These are phyloP conservation scores for Pichia rugopelliculosa DNA, from an alignment of 805 yeast genomes.

Conservation along the genomic window DNA sequence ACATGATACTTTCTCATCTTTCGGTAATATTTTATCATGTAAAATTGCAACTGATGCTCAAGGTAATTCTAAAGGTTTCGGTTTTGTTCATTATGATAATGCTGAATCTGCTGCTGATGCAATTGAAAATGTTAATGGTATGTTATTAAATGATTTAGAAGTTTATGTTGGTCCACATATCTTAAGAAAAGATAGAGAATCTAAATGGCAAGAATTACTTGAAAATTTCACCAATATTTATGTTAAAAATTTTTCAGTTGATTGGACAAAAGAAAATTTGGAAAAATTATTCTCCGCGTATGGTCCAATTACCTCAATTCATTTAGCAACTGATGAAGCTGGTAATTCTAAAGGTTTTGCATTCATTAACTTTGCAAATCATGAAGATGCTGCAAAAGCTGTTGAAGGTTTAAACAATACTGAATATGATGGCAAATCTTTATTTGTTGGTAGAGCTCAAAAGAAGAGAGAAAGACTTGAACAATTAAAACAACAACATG, in stretches of 20 bases:
- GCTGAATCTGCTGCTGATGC: conserved; percentile 92
- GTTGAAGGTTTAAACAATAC: conserved; percentile 85
- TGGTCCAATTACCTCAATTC: conserved; percentile 80
- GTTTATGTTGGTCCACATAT: conserved; percentile 94
- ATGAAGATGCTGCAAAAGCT: conserved; percentile 83
- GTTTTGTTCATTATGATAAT: conserved; percentile 94
- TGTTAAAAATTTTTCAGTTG: conserved; percentile 80
- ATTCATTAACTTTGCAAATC: conserved; percentile 84
- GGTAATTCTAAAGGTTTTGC: conserved; percentile 95
- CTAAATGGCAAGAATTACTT: conserved; percentile 82
- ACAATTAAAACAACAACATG: conserved; percentile 92
- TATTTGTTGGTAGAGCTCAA: conserved; percentile 98
- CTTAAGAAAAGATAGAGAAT: conserved; percentile 87
- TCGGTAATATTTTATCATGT: conserved; percentile 92
- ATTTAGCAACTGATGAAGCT: conserved; percentile 70
- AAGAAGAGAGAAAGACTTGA: conserved; percentile 96
- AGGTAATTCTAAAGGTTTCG: conserved; percentile 92
- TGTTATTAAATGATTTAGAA: conserved; percentile 93
- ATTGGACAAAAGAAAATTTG: conserved; percentile 64
- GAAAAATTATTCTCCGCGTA: conserved; percentile 59
- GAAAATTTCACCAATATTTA: conserved; percentile 94
- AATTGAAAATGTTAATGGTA: conserved; percentile 95
- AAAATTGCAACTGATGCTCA: conserved; percentile 92
- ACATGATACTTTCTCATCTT: conserved; percentile 95
- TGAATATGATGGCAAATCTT: conserved; percentile 76